Evolutionary conservation across 116 monocot species (phyloP).

Genomic region (Papilionanthe hybrid): DNA sequence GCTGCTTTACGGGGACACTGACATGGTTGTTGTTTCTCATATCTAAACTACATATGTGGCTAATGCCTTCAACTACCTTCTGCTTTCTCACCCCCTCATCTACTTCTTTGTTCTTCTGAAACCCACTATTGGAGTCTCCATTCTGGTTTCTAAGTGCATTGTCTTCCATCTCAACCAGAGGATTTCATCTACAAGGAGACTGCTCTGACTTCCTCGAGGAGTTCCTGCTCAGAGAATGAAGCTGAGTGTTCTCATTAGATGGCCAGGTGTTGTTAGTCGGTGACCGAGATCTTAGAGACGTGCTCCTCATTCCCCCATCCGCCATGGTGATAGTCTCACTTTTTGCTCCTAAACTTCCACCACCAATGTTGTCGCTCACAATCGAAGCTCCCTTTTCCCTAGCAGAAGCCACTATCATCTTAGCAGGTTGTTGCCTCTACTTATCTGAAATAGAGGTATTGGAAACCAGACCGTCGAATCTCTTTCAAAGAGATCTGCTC

Average conservation of each 20-base stretch:
- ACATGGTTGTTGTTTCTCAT: background rate
- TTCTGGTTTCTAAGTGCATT: constrained; percentile 30
- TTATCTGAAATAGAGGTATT: constrained; percentile 13
- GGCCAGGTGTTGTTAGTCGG: constrained; percentile 31
- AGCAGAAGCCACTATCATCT: constrained; percentile 86
- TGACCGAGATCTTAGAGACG: constrained; percentile 71
- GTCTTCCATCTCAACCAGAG: constrained; percentile 78
- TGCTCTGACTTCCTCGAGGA: constrained; percentile 74
- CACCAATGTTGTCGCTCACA: background rate
- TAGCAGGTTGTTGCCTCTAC: constrained; percentile 55
- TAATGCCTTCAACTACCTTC: background rate
- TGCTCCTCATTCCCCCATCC: too few species aligned
- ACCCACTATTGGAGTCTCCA: constrained; percentile 15
- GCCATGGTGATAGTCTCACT: background rate
- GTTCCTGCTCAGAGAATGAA: constrained; percentile 61
- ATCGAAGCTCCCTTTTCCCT: constrained; percentile 39
- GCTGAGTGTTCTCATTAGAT: constrained; percentile 52
- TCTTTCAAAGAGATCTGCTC: constrained; percentile 72
- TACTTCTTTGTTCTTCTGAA: constrained; percentile 12
- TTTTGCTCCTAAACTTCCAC: background rate
- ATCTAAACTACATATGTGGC: background rate
- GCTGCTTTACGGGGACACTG: background rate
- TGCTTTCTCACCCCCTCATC: constrained; percentile 21
- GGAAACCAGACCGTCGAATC: constrained; percentile 33
- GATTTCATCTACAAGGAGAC: constrained; percentile 71